Base-by-base conservation (phyloP, 140 eudicot species). In the Stevia rebaudiana region DNA sequence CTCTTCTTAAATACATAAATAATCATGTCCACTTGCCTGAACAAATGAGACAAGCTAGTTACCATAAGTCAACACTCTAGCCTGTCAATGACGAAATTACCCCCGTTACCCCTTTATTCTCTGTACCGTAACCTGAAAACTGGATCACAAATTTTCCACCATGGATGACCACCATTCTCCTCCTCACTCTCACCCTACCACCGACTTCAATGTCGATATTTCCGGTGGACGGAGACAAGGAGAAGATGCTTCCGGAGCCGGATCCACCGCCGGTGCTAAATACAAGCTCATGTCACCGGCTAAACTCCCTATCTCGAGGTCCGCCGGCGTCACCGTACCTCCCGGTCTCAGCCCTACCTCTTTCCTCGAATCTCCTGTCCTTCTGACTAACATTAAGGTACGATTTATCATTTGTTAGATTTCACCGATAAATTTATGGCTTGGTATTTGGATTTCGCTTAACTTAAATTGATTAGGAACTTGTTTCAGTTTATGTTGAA, bases 251-350 rank as follows among this genome's bases (percentile, higher is more conserved):
- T 25, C 21, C 44, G 71, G 69, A 53, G 42, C 12, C 48, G 43
- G 76, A 59, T 70, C 67, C 66, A 68, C 58, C 66, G 67, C 24
- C 62, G 76, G 80, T 31, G 98, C 98, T 22, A 79, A 70, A 77
- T 91, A 91, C 77, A 85, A 86, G 80, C 96, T 91, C 40, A 82
- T 91, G 98, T 84, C 98, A 3, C 98, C 98, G 40, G 98, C 98
- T 63, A 88, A 87, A 67, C 95, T 91, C 2, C 98, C 98, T 72
- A 91, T 91, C 83, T 83, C 96, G 2, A 56, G 96, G 83, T 79
- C 96, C 7, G 36, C 84, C 17, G 74, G 82, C 43, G 72, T 91
- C 69, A 84, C 87, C 15, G 76, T 91, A 2, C 96, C 98, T 50
- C 96, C 92, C 4, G 91, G 95, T 17, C 89, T 91, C 71, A 91